Conservation (phyloP, 495 filamentous ascomycete genomes). For the Penicillium pulvis region DNA sequence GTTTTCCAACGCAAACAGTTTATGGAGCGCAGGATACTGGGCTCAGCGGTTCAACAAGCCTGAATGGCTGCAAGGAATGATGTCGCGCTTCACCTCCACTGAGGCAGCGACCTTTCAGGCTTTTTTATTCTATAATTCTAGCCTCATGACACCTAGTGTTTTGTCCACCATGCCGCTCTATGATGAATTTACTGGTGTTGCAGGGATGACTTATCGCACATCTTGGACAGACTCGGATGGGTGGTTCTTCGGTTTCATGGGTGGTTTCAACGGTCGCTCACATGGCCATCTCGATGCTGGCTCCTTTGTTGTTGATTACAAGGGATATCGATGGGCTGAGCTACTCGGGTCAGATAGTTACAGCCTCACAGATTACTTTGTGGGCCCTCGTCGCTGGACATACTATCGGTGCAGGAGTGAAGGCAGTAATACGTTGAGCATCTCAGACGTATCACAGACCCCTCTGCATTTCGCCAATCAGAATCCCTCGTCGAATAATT, state of each 20-base stretch:
- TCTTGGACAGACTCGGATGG: background rate
- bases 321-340: constrained; percentile 2
- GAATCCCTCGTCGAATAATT: constrained; percentile 1
- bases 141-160: background rate
- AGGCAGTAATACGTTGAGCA: background rate
- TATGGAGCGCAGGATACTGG: constrained; percentile 1
- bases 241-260: constrained; percentile 2
- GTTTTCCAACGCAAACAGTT: constrained; percentile 1
- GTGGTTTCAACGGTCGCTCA: background rate
- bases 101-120: constrained; percentile 2
- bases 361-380: background rate
- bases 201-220: background rate
- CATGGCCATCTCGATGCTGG: background rate
- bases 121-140: background rate
- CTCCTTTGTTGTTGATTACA: constrained; percentile 1
- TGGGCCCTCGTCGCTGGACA: background rate
- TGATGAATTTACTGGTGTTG: background rate
- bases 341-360: background rate
- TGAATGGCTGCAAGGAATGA: background rate
- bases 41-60: background rate
- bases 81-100: background rate
- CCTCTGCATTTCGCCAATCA: background rate
- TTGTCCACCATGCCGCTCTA: background rate
- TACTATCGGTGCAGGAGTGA: background rate
- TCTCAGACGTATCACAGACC: background rate